phyloP scores from a whole-genome alignment of 75 land plant species.

The Pseudotsuga menziesii region DNA sequence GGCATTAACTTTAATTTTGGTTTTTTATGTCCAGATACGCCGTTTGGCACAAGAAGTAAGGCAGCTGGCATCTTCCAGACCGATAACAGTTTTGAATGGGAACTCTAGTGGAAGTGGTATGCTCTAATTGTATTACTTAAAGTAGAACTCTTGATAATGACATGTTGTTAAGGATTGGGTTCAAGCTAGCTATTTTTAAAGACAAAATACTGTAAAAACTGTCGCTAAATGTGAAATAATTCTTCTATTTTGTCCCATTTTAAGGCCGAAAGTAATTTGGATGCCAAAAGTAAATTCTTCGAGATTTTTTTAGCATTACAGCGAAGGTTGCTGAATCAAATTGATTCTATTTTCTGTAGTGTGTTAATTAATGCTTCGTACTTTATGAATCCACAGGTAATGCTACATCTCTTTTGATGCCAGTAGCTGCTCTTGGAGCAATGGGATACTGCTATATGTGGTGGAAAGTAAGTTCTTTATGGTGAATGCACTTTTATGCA shows the following conservation, averaged over 20 bases:
- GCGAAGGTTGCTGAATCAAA: neutral
- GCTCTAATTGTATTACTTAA: neutral
- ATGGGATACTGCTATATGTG: conserved; percentile 86
- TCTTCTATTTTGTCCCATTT: neutral
- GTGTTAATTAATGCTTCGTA: neutral
- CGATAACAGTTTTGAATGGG: conserved; percentile 55
- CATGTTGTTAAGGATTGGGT: neutral
- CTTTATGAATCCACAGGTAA: conserved; percentile 23
- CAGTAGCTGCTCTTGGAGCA: conserved; percentile 77
- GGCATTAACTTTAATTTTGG: neutral
- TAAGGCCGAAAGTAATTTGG: neutral
- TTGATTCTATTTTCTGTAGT: neutral
- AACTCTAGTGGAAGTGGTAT: conserved; percentile 25
- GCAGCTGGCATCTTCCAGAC: conserved; percentile 33
- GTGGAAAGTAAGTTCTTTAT: conserved; percentile 65
- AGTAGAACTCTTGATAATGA: neutral
- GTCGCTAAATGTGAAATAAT: neutral
- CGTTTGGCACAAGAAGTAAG: conserved; percentile 42
- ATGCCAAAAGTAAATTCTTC: neutral
- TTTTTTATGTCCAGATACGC: conserved; percentile 26
- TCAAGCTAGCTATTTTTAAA: neutral
- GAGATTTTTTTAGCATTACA: neutral
- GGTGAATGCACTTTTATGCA: conserved; percentile 5
- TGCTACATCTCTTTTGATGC: conserved; percentile 45
- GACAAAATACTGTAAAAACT: neutral